phyloP scores from a whole-genome alignment of 257 asterid genomes.

The Cruciata laevipes region DNA sequence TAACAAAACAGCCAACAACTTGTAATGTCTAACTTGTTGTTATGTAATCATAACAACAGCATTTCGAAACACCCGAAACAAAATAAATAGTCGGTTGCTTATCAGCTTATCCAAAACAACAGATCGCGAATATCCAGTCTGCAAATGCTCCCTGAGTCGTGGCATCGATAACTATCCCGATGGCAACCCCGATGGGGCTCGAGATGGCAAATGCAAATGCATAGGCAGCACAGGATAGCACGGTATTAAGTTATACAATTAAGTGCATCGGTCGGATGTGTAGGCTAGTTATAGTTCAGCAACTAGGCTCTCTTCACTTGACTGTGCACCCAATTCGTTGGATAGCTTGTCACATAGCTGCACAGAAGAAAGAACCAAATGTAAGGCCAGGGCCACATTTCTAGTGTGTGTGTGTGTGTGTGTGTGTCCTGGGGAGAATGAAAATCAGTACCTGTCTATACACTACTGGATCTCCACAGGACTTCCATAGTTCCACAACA shows the following conservation, averaged over 20 bases:
- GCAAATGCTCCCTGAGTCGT: no score
- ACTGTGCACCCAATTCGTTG: constrained; percentile 64
- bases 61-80: no score
- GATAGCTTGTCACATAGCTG: constrained; percentile 85
- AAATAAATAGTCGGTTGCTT: no score
- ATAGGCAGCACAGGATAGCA: constrained; percentile 57
- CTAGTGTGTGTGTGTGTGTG: no score
- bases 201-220: constrained; percentile 88
- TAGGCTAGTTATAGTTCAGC: constrained; percentile 18
- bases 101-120: no score
- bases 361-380: constrained; percentile 1
- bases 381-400: no score
- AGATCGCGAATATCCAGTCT: constrained; percentile 75
- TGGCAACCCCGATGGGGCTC: constrained; percentile 71
- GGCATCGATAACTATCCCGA: constrained; percentile 73
- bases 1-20: constrained; percentile 60
- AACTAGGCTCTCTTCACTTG: constrained; percentile 33
- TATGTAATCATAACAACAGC: no score
- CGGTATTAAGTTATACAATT: no score
- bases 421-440: not conserved
- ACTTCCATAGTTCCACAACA: constrained; percentile 77
- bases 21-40: no score
- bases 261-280: not conserved
- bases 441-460: constrained; percentile 62
- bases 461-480: constrained; percentile 52